phyloP scores from a whole-genome alignment of 345 rosid species.

The Acer yangbiense region DNA sequence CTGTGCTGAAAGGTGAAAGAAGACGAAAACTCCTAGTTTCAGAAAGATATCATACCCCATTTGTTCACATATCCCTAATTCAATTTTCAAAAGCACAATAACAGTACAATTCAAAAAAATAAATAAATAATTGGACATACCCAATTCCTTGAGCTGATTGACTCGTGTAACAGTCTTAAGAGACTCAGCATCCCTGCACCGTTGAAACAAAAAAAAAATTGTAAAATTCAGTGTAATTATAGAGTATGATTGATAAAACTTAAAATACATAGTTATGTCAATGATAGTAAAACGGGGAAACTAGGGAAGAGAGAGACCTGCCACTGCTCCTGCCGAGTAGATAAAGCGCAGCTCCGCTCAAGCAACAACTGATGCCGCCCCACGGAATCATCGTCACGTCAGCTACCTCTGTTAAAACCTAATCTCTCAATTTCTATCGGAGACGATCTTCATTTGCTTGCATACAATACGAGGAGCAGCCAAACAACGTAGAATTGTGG shows the following conservation, averaged over 20 bases:
- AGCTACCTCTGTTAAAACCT: constrained; percentile 6
- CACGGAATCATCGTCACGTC: constrained; percentile 68
- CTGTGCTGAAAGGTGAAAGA: constrained; percentile 57
- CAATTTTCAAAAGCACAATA: not conserved
- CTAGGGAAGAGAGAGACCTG: constrained; percentile 42
- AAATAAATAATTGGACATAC: constrained; percentile 29
- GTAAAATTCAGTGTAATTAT: too few species aligned
- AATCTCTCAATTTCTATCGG: not conserved
- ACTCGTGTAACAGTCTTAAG: constrained; percentile 78
- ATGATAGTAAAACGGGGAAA: not conserved
- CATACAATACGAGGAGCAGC: not conserved
- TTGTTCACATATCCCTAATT: not conserved
- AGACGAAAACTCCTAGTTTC: constrained; percentile 10
- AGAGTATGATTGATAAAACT: not conserved
- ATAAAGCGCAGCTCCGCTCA: constrained; percentile 86
- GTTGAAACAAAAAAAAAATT: not conserved
- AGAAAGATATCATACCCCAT: not conserved
- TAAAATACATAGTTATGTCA: not conserved
- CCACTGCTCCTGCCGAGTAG: constrained; percentile 93
- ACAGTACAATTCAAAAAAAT: not conserved
- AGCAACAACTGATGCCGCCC: constrained; percentile 89
- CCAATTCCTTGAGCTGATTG: constrained; percentile 85
- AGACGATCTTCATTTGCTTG: not conserved
- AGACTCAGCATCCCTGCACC: constrained; percentile 73
- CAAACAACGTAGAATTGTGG: not conserved